A percentile compares a stretch with the other conserved stretches of the same genome.
Evolutionary conservation across 2,329 filamentous ascomycete species (phyloP).

Genomic region (Stagonosporopsis chrysanthemi): DNA sequence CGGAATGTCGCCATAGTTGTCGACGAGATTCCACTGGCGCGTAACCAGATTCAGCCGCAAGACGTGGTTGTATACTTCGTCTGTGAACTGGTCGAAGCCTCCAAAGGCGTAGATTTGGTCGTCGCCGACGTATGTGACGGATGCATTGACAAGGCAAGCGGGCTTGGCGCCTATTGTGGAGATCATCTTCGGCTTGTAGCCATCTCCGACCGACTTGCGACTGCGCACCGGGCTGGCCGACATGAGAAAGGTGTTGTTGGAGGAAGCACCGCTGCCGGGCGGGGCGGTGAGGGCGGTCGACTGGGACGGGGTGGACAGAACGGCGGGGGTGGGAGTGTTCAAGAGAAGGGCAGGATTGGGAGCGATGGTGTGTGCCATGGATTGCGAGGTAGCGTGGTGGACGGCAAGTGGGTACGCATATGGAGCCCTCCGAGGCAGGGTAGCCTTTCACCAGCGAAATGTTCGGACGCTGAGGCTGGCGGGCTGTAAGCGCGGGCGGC

Average conservation of each 20-base stretch:
- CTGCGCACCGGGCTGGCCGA: conserved; percentile 70
- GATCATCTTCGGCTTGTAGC: conserved; percentile 83
- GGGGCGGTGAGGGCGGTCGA: conserved; percentile 55
- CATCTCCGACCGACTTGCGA: conserved; percentile 66
- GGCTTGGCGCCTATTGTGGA: conserved; percentile 70
- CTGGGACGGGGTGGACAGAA: conserved; percentile 46
- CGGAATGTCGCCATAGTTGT: conserved; percentile 98
- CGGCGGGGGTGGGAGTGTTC: conserved; percentile 34
- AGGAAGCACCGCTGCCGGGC: conserved; percentile 61
- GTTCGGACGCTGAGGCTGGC: conserved; percentile 26
- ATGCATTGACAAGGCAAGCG: conserved; percentile 95
- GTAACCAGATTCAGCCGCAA: conserved; percentile 84
- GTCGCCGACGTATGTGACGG: conserved; percentile 97
- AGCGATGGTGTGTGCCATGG: conserved; percentile 43
- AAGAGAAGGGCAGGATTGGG: conserved; percentile 29
- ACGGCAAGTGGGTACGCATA: conserved; percentile 22
- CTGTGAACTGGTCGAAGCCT: conserved; percentile 97
- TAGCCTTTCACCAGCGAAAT: conserved; percentile 33
- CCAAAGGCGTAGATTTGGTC: conserved; percentile 98
- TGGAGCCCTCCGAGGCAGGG: conserved; percentile 29
- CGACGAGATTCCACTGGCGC: conserved; percentile 92
- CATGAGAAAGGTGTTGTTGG: conserved; percentile 90
- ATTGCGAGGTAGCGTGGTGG: conserved; percentile 18
- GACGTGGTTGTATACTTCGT: conserved; percentile 99
- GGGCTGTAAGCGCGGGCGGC: conserved; percentile 16